Percentiles rank a stretch among this genome's conserved stretches.
phyloP scores from a whole-genome alignment of 192 early-diverging fungal species.

The Coemansia sp. region DNA sequence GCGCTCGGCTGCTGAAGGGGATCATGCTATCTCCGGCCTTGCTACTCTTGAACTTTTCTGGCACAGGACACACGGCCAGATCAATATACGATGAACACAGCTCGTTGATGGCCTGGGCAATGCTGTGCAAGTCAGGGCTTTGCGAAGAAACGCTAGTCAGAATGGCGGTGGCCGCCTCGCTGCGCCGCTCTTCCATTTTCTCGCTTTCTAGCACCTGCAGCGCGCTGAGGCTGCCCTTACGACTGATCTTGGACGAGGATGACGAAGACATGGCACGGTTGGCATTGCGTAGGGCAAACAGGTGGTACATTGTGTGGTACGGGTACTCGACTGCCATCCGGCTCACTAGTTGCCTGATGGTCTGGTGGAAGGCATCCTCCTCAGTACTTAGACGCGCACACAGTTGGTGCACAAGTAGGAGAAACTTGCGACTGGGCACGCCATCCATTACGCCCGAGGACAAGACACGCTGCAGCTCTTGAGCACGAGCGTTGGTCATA shows the following conservation, averaged over 20 bases:
- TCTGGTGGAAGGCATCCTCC: slow-evolving; percentile 22
- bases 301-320: slow-evolving; percentile 37
- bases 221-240: slow-evolving; percentile 13
- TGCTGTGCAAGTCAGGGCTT: slow-evolving; percentile 19
- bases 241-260: neutral
- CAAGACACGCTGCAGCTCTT: slow-evolving; percentile 26
- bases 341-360: slow-evolving; percentile 21
- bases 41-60: slow-evolving; percentile 38
- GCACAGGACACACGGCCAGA: slow-evolving; percentile 34
- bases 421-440: slow-evolving; percentile 49
- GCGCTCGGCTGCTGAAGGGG: slow-evolving; percentile 22
- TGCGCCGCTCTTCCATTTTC: slow-evolving; percentile 45
- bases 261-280: slow-evolving; percentile 22
- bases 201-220: slow-evolving; percentile 29
- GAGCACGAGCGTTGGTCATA: slow-evolving; percentile 36
- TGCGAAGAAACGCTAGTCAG: slow-evolving; percentile 15
- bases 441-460: slow-evolving; percentile 16
- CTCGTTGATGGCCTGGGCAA: slow-evolving; percentile 39
- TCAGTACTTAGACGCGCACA: slow-evolving; percentile 49
- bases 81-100: slow-evolving; percentile 46
- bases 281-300: slow-evolving; percentile 53
- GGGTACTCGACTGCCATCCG: slow-evolving; percentile 49
- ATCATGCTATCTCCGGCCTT: slow-evolving; percentile 29
- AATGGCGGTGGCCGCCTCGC: slow-evolving; percentile 35
- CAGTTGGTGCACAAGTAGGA: slow-evolving; percentile 48